Base-by-base conservation (phyloP, 306 rosid genomes). In the Dalbergia cochinchinensis region DNA sequence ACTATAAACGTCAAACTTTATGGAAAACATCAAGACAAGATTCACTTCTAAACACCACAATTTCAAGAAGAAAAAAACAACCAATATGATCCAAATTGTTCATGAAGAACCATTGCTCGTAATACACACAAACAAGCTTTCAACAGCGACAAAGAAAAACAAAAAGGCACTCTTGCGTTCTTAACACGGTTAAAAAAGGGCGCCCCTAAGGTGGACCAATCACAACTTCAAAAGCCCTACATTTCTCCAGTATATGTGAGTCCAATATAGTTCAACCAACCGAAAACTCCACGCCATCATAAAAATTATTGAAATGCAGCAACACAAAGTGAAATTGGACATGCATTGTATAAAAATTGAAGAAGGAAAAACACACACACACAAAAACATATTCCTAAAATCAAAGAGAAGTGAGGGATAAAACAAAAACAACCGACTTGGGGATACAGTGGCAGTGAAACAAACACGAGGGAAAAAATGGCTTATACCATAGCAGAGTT, bases 1-100 rank as follows among this genome's bases (percentile, higher is more conserved):
- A 31, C 58, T 50, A 80, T 48, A 69, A 65, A 72, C 73, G 73
- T 63, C 68, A 78, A 79, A 63, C 13, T 61, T 73, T 15, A 63
- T 70, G 45, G 10, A 85, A 31, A 18, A 67, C 19, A 79, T 16
- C 13, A 54, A 18, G 31, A 77, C 50, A 41, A n/a, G 55, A 78
- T 33, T 70, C 58, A 55, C 22, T 37, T 11, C 26, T 4, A 47
- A 78, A 69, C 33, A 39, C 26, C 80, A 54, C 34, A 63, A 81
- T 14, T 26, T 50, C 11, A 48, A 74, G 31, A 19, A 18, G 35
- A 53, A 45, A 37, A n/a, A n/a, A n/a, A n/a, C n/a, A n/a, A 13
- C 39, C 45, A 77, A n/a, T 8, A 78, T 39, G 20, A 51, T 26
- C 61, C 54, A 78, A 54, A 73, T 19, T 4, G 22, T 41, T 39